phyloP scores from a whole-genome alignment of 768 basidiomycete species.

The Boletus reticulatus region DNA sequence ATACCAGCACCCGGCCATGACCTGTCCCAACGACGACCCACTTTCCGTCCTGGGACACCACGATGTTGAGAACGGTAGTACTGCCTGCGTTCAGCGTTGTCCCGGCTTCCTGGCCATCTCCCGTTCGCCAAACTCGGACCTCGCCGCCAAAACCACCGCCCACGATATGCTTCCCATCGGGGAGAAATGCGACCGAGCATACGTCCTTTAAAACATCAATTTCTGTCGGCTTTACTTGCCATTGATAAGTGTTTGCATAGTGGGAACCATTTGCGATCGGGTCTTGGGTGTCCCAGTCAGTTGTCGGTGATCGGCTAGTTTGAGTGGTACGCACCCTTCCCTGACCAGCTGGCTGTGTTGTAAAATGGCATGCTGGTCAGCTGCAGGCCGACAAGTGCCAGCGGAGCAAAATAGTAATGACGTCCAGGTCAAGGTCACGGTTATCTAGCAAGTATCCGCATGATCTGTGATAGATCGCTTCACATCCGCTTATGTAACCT shows the following conservation, averaged over 20 bases:
- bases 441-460: no score
- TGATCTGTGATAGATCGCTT: no score
- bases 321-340: not conserved
- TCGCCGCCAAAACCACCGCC: slow-evolving; percentile 10
- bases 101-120: slow-evolving; percentile 3
- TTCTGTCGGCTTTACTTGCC: not conserved
- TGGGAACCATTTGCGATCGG: not conserved
- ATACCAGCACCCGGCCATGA: slow-evolving; percentile 6
- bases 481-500: no score
- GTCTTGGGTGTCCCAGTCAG: not conserved
- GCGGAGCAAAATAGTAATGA: no score
- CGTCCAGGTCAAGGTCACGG: no score
- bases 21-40: slow-evolving; percentile 8
- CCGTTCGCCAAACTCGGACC: slow-evolving; percentile 1
- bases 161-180: slow-evolving; percentile 4
- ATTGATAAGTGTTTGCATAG: not conserved
- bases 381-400: no score
- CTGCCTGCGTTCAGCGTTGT: slow-evolving; percentile 4
- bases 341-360: not conserved
- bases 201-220: slow-evolving; percentile 6
- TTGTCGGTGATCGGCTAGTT: no score
- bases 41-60: slow-evolving; percentile 4
- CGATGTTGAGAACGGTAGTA: slow-evolving; percentile 2
- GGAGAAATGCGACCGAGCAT: slow-evolving; percentile 8
- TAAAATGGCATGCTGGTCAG: no score